Evolutionary conservation across 257 asterid genomes (phyloP).

Genomic region (Nicotiana noctiflora): DNA sequence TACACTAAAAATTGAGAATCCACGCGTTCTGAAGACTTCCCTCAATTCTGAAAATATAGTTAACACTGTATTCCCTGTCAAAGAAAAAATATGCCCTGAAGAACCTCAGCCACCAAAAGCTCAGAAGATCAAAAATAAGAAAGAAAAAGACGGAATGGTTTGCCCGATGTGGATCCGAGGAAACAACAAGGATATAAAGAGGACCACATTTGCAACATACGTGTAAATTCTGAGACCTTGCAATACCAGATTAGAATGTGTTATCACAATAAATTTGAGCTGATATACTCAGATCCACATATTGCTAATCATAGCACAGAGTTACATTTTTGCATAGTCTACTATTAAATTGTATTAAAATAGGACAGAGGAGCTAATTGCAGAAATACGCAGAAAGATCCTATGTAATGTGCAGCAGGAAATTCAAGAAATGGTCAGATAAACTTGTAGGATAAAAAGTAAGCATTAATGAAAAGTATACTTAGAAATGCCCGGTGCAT

Average conservation of each 20-base stretch:
- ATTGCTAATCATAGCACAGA: neutral
- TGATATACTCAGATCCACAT: neutral
- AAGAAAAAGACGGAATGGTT: neutral
- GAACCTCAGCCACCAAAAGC: neutral
- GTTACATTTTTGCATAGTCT: too few relatives aligned
- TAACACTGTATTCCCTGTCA: neutral
- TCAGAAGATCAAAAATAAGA: neutral
- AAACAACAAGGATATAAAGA: neutral
- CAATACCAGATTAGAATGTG: neutral
- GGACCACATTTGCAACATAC: neutral
- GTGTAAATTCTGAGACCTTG: neutral
- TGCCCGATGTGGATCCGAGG: neutral
- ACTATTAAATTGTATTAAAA: too few relatives aligned
- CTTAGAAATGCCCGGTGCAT: slow-evolving; percentile 99
- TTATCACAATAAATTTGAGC: neutral
- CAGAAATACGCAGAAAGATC: neutral
- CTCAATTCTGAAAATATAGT: neutral
- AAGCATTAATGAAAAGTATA: slow-evolving; percentile 25
- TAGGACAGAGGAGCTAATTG: too few relatives aligned
- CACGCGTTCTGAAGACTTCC: neutral
- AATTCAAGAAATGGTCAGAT: neutral
- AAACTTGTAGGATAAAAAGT: neutral
- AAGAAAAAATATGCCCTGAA: slow-evolving; percentile 5
- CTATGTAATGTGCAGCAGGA: neutral
- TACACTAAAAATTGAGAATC: neutral